Conservation (phyloP, 2,329 filamentous ascomycete species). For the Claviceps sp. region DNA sequence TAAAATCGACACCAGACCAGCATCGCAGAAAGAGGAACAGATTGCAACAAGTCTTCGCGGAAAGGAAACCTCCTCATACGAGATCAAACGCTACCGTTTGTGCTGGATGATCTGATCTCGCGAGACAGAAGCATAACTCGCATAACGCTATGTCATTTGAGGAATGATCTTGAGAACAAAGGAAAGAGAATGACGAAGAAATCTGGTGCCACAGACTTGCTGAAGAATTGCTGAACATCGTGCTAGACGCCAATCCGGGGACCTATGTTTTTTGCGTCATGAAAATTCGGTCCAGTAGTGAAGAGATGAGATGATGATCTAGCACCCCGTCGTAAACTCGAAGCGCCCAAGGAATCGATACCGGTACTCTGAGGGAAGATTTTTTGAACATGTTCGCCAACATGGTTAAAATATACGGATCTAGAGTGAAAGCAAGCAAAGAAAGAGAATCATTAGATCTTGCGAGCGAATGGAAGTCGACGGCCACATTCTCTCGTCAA, state of each 20-base stretch:
- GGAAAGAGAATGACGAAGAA: conserved; percentile 6
- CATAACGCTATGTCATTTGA: conserved; percentile 11
- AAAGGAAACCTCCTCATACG: conserved; percentile 8
- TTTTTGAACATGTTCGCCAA: conserved; percentile 33
- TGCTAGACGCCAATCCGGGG: too few species aligned
- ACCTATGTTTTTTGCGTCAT: too few species aligned
- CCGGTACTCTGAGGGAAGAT: conserved; percentile 21
- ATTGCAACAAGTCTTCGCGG: conserved; percentile 13
- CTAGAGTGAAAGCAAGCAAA: conserved; percentile 6
- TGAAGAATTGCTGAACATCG: too few species aligned
- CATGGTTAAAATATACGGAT: conserved; percentile 26
- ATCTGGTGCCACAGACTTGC: too few species aligned
- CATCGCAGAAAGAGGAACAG: conserved; percentile 5
- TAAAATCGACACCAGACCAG: conserved; percentile 4
- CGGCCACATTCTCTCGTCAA: conserved; percentile 17
- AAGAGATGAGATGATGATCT: too few species aligned
- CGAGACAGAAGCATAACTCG: conserved; percentile 17
- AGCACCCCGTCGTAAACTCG: too few species aligned
- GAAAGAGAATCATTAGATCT: conserved; percentile 14
- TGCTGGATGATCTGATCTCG: conserved; percentile 26
- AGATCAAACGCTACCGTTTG: conserved; percentile 23
- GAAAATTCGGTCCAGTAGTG: too few species aligned
- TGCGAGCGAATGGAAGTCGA: conserved; percentile 22
- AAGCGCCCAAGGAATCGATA: conserved; percentile 14
- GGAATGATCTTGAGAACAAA: conserved; percentile 15